Evolutionary conservation across 345 rosid genomes (phyloP).

Genomic region (Sonneratia alba): DNA sequence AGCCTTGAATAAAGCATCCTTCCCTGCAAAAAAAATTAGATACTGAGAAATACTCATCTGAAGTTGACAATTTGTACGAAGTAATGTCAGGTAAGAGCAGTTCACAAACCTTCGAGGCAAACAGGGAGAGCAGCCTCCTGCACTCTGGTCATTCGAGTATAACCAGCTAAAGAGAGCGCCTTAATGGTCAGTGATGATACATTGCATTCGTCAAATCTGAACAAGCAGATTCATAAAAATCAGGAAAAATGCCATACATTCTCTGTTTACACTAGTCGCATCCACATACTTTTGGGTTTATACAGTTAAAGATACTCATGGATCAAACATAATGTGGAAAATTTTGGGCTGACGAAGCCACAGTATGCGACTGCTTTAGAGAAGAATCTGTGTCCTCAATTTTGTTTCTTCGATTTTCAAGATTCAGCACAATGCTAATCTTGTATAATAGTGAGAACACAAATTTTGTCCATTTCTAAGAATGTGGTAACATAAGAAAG

Average conservation of each 20-base stretch:
- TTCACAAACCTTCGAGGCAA: slow-evolving; percentile 54
- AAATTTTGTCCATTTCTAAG: background rate
- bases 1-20: slow-evolving; percentile 86
- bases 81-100: background rate
- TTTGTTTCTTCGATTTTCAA: background rate
- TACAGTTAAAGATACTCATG: background rate
- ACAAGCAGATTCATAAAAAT: slow-evolving; percentile 10
- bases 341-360: background rate
- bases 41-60: background rate
- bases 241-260: background rate
- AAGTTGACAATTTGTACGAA: background rate
- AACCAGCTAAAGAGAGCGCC: slow-evolving; percentile 72
- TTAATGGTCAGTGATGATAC: slow-evolving; percentile 73
- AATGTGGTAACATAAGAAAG: background rate
- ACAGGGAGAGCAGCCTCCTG: slow-evolving; percentile 73
- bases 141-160: slow-evolving; percentile 75
- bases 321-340: background rate
- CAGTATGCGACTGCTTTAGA: background rate
- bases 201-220: slow-evolving; percentile 72
- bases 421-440: background rate
- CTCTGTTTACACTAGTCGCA: background rate
- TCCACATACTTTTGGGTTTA: background rate
- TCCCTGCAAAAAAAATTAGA: slow-evolving; percentile 40
- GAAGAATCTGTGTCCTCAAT: background rate
- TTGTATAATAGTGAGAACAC: background rate